A percentile compares a stretch with the other conserved stretches of the same genome.
phyloP scores from a whole-genome alignment of 805 yeast species.

The Monosporozyma yasuniensis region DNA sequence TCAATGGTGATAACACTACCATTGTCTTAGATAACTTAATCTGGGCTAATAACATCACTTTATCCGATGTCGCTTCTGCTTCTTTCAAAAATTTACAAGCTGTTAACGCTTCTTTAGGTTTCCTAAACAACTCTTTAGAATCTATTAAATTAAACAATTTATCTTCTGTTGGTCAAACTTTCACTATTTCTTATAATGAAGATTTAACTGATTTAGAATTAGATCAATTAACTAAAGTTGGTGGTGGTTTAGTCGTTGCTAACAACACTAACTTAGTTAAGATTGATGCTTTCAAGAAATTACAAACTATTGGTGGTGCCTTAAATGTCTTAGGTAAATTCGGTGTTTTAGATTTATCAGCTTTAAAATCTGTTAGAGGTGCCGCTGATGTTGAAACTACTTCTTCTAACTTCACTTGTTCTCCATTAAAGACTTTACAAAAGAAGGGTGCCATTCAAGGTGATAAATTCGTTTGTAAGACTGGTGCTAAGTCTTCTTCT shows the following conservation, averaged over 20 bases:
- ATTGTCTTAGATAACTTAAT: slow-evolving; percentile 58
- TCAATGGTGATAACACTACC: slow-evolving; percentile 71
- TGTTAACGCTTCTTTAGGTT: slow-evolving; percentile 76
- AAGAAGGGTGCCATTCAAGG: slow-evolving; percentile 81
- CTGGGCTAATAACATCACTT: slow-evolving; percentile 82
- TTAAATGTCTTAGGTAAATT: slow-evolving; percentile 72
- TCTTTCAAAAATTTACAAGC: slow-evolving; percentile 57
- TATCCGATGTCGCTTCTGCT: slow-evolving; percentile 71
- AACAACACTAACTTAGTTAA: slow-evolving; percentile 68
- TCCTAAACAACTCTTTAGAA: slow-evolving; percentile 62
- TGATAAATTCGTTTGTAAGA: slow-evolving; percentile 71
- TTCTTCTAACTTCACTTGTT: slow-evolving; percentile 71
- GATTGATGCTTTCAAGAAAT: slow-evolving; percentile 64
- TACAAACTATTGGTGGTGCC: slow-evolving; percentile 81
- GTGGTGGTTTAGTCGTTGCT: slow-evolving; percentile 88
- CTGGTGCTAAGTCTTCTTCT: slow-evolving; percentile 46
- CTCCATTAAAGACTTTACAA: slow-evolving; percentile 62
- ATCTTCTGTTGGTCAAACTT: slow-evolving; percentile 66
- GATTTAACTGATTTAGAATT: slow-evolving; percentile 62
- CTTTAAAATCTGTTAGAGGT: slow-evolving; percentile 77
- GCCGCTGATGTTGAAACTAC: slow-evolving; percentile 76
- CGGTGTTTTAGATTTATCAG: slow-evolving; percentile 65
- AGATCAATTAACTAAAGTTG: slow-evolving; percentile 59
- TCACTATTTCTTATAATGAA: slow-evolving; percentile 65
- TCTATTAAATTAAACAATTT: slow-evolving; percentile 47